Evolutionary conservation across 2,329 filamentous ascomycete species (phyloP).

Genomic region (Aspergillus intermedius): DNA sequence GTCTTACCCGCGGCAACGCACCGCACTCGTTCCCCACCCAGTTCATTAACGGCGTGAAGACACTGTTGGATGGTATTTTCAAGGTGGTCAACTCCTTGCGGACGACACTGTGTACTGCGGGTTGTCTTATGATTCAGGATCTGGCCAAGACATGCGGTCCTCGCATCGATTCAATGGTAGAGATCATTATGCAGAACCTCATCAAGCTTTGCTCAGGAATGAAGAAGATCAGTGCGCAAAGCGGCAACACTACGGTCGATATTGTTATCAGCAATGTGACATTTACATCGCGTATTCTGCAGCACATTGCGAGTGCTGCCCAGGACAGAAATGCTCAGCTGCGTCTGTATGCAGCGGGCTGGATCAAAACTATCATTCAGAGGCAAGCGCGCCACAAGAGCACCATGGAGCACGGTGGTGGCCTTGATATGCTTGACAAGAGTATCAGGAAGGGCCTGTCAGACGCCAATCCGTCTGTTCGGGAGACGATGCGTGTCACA

Average conservation of each 20-base stretch:
- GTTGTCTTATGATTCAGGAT: slow-evolving; percentile 77
- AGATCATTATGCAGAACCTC: slow-evolving; percentile 80
- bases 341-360: slow-evolving; percentile 68
- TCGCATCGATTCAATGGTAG: slow-evolving; percentile 78
- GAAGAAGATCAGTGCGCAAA: slow-evolving; percentile 86
- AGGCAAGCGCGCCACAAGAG: slow-evolving; percentile 71
- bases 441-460: slow-evolving; percentile 81
- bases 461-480: slow-evolving; percentile 83
- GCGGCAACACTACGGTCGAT: slow-evolving; percentile 74
- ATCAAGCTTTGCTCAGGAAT: slow-evolving; percentile 84
- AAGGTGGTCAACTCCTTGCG: slow-evolving; percentile 77
- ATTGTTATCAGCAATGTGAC: slow-evolving; percentile 71
- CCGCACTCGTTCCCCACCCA: slow-evolving; percentile 66
- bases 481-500: slow-evolving; percentile 75
- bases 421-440: slow-evolving; percentile 77
- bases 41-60: slow-evolving; percentile 65
- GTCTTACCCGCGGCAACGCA: slow-evolving; percentile 76
- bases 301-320: slow-evolving; percentile 73
- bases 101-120: slow-evolving; percentile 84
- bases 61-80: slow-evolving; percentile 76
- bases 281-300: slow-evolving; percentile 73
- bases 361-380: slow-evolving; percentile 75
- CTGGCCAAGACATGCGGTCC: slow-evolving; percentile 69
- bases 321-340: slow-evolving; percentile 93
- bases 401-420: slow-evolving; percentile 76